phyloP scores from a whole-genome alignment of 106 monocot species.

The Platanthera zijinensis region DNA sequence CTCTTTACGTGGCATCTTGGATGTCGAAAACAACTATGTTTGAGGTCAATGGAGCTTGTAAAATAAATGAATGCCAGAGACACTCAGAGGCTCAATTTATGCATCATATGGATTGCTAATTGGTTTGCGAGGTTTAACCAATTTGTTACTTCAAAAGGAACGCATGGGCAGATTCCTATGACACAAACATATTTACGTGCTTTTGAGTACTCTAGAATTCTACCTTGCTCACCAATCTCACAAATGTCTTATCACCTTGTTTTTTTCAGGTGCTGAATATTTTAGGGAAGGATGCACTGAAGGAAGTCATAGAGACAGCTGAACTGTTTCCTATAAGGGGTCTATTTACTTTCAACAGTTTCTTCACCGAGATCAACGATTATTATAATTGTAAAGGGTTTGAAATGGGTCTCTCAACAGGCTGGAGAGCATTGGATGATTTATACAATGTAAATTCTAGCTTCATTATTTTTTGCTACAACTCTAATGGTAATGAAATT shows the following conservation, averaged over 20 bases:
- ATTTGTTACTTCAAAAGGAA: neutral
- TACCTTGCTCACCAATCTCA: neutral
- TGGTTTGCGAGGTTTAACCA: neutral
- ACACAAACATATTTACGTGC: neutral
- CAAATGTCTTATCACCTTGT: neutral
- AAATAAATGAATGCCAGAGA: neutral
- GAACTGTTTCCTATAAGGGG: conserved; percentile 86
- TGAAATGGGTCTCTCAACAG: conserved; percentile 71
- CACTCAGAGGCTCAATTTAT: neutral
- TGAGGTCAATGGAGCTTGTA: neutral
- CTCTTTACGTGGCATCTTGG: neutral
- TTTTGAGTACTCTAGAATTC: too few relatives aligned
- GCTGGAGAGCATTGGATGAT: conserved; percentile 66
- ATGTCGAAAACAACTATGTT: neutral
- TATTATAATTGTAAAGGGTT: conserved; percentile 63
- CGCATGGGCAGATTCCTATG: neutral
- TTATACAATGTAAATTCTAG: conserved; percentile 55
- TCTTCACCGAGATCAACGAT: conserved; percentile 68
- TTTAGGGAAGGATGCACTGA: conserved; percentile 51
- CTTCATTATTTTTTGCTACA: conserved; percentile 1
- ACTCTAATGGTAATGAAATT: neutral
- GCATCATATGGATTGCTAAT: neutral
- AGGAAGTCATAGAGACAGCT: conserved; percentile 55
- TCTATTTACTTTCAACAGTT: conserved; percentile 69
- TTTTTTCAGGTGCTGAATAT: conserved; percentile 41